Conservation (phyloP, 164 flowering plant species). For the Chimonanthus salicifolius region DNA sequence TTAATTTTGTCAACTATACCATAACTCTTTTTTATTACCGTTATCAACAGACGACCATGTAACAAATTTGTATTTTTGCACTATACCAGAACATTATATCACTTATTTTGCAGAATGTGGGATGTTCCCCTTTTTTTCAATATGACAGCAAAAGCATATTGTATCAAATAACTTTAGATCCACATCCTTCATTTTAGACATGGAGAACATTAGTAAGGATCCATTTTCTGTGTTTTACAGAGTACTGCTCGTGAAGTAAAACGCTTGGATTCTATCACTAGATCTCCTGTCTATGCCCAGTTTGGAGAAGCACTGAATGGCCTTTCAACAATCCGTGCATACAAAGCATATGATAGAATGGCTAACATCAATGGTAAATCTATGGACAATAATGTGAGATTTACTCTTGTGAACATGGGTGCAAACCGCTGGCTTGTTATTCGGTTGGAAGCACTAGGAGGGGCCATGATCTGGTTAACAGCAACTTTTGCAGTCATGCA, state of each 20-base stretch:
- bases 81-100: neutral
- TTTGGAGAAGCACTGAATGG: conserved; percentile 99
- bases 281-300: conserved; percentile 99
- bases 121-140: neutral
- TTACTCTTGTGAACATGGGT: conserved; percentile 84
- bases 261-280: conserved; percentile 82
- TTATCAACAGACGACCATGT: neutral
- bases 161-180: neutral
- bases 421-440: conserved; percentile 95
- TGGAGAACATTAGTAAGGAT: neutral
- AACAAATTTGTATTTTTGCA: neutral
- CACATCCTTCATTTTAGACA: neutral
- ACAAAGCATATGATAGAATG: conserved; percentile 97
- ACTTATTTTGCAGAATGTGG: neutral
- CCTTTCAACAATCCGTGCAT: conserved; percentile 83
- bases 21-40: neutral
- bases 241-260: conserved; percentile 97
- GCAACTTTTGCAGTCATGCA: conserved; percentile 98
- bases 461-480: conserved; percentile 96
- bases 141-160: neutral
- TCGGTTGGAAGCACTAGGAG: conserved; percentile 86
- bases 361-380: conserved; percentile 84
- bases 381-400: conserved; percentile 91
- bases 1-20: too few species aligned
- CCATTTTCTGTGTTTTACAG: conserved; percentile 28